Evolutionary conservation across 176 grass and related monocot genomes (phyloP).

Genomic region (Eleusine coracana): DNA sequence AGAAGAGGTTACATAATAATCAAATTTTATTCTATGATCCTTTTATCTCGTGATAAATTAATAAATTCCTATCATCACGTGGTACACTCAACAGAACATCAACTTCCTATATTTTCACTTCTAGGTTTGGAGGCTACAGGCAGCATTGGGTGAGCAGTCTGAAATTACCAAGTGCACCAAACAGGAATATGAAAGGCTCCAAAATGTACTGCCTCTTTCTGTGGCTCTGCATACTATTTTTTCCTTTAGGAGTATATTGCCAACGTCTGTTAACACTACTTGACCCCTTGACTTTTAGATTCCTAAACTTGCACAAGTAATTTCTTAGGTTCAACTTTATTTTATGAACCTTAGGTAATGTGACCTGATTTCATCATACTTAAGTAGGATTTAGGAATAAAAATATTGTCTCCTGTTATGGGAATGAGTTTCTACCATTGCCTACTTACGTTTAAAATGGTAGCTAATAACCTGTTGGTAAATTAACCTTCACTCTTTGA

Average conservation of each 20-base stretch:
- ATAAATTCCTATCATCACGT: background rate
- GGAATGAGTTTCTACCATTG: background rate
- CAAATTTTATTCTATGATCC: slow-evolving; percentile 18
- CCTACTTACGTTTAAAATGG: background rate
- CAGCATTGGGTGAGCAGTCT: slow-evolving; percentile 92
- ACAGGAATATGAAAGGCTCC: slow-evolving; percentile 96
- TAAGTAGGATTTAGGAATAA: background rate
- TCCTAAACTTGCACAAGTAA: background rate
- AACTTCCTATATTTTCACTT: slow-evolving; percentile 25
- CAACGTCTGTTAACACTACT: background rate
- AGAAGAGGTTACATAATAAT: slow-evolving; percentile 70
- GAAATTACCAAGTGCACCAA: slow-evolving; percentile 96
- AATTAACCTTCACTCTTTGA: background rate
- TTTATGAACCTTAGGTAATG: background rate
- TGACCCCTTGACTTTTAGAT: background rate
- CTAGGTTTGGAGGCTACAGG: slow-evolving; percentile 97
- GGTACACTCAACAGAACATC: slow-evolving; percentile 23
- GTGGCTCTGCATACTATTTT: slow-evolving; percentile 27
- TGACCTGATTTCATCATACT: background rate
- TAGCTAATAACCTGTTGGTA: slow-evolving; percentile 6
- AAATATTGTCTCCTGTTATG: background rate
- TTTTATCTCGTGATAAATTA: background rate
- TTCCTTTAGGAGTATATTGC: slow-evolving; percentile 8
- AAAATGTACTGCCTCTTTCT: slow-evolving; percentile 69
- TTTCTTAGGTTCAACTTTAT: background rate